Conservation (phyloP, 257 asterid genomes). For the Catharanthus roseus region DNA sequence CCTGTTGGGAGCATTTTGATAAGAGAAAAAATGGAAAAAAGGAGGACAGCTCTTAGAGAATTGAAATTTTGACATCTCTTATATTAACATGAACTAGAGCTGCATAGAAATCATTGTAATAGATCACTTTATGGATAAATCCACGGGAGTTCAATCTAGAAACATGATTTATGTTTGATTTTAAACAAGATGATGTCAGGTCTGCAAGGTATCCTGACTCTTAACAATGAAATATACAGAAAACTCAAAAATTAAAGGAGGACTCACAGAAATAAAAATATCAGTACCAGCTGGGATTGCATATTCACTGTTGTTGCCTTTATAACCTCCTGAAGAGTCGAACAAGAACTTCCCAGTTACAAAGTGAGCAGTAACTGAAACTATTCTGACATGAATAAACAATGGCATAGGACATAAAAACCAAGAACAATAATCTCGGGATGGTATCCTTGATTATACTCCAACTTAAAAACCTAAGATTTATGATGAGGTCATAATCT, state of each 20-base stretch:
- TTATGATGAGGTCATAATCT: not conserved
- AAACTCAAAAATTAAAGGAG: not conserved
- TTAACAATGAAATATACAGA: conserved; percentile 6
- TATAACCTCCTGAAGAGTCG: conserved; percentile 68
- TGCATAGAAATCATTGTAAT: not conserved
- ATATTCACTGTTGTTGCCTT: conserved; percentile 65
- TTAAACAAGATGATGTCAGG: not conserved
- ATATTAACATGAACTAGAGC: not conserved
- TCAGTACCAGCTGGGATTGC: conserved; percentile 84
- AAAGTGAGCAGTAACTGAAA: not conserved
- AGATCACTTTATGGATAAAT: not conserved
- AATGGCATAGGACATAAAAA: not conserved
- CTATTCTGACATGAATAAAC: not conserved
- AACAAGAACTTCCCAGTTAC: not conserved
- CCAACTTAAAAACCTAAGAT: not conserved
- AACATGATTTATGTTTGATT: not conserved
- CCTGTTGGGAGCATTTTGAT: conserved; percentile 36
- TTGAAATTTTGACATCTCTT: not conserved
- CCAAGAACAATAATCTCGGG: not conserved
- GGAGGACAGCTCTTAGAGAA: too few relatives aligned
- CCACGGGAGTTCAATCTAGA: not conserved
- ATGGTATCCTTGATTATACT: not conserved
- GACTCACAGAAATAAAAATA: conserved; percentile 71
- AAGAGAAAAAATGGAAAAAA: too few relatives aligned
- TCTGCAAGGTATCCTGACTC: not conserved